A percentile compares a stretch with the other conserved stretches of the same genome.
Evolutionary conservation across 352 stramenopile genomes (phyloP).

Genomic region (Blastocystis sp.): DNA sequence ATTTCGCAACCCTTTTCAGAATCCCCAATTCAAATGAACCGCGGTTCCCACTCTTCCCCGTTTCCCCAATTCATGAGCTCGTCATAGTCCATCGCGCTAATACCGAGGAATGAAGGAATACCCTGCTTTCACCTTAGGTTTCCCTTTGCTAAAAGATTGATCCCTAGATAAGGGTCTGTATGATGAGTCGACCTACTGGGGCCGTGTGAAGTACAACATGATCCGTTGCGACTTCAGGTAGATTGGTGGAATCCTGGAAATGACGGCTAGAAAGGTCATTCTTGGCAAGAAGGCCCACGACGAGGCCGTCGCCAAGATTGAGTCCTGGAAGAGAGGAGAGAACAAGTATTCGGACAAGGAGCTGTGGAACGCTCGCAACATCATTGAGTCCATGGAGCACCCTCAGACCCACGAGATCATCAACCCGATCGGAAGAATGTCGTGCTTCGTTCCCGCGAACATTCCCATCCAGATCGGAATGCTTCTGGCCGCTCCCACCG

Average conservation of each 20-base stretch:
- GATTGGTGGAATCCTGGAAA: not conserved
- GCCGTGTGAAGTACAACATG: slow-evolving; percentile 57
- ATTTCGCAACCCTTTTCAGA: too few species aligned
- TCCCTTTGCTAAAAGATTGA: too few species aligned
- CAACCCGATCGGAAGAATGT: slow-evolving; percentile 73
- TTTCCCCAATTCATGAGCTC: not conserved
- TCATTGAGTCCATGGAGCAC: slow-evolving; percentile 63
- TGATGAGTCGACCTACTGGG: slow-evolving; percentile 56
- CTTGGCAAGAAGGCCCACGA: not conserved
- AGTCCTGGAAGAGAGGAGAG: slow-evolving; percentile 21
- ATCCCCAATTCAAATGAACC: too few species aligned
- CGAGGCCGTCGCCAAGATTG: slow-evolving; percentile 37
- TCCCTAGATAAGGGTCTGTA: slow-evolving; percentile 35
- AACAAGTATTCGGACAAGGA: slow-evolving; percentile 15
- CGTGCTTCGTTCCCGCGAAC: slow-evolving; percentile 74
- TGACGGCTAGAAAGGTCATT: slow-evolving; percentile 1
- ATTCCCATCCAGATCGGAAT: slow-evolving; percentile 69
- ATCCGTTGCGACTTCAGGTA: slow-evolving; percentile 47
- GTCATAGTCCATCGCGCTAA: not conserved
- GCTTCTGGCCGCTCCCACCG: slow-evolving; percentile 41
- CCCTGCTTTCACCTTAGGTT: slow-evolving; percentile 10
- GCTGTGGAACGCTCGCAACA: slow-evolving; percentile 48
- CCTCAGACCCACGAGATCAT: slow-evolving; percentile 77
- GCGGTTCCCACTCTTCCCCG: too few species aligned
- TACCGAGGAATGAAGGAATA: slow-evolving; percentile 43